Base-by-base conservation (phyloP, 805 yeast genomes). In the Cyberlindnera mississippiensis region DNA sequence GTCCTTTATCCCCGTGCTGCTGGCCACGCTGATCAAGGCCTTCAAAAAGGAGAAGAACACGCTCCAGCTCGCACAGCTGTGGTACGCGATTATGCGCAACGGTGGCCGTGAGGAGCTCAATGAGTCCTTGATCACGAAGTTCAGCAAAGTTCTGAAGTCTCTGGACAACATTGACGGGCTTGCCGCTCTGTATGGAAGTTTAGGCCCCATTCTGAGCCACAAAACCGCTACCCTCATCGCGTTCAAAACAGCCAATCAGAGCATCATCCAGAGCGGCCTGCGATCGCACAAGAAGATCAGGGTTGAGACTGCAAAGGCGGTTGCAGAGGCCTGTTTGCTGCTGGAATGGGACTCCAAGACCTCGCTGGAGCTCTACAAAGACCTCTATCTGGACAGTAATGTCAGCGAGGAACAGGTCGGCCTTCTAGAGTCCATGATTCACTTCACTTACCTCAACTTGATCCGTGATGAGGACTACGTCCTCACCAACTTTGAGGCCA, bases 381-480 rank as follows among this genome's bases (percentile, higher is more conserved):
- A 58, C 15, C 26, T 55, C 8, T 53, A 52, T 34, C 36, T 55
- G 12, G 57, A 57, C 50, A 55, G 33, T 38, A 51, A 15, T 22
- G 53, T 42, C 35, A 41, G 22, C 49, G 62, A 50, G 30, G 55
- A 47, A 22, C 56, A 55, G 28, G 44, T 57, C 3, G 68, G 67
- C 2, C 50, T 66, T 15, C 55, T 69, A 28, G 66, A 67, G 43
- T 64, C 73, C 0, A 44, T 68, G 10, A 45, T 60, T 13, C 69
- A 69, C 33, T 69, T 59, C 37, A 41, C 57, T 5, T 52, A 57
- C 4, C 44, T 66, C n/a, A 57, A 54, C 36, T 44, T 56, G 13
- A 49, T 57, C 1, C 41, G 48, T 7, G 59, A 64, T 36, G 48
- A 44, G 11, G 50, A 55, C 1, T 65, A 57, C 38, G 39, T 67